Evolutionary conservation across 805 yeast genomes (phyloP).

Genomic region (Torulaspora franciscae): DNA sequence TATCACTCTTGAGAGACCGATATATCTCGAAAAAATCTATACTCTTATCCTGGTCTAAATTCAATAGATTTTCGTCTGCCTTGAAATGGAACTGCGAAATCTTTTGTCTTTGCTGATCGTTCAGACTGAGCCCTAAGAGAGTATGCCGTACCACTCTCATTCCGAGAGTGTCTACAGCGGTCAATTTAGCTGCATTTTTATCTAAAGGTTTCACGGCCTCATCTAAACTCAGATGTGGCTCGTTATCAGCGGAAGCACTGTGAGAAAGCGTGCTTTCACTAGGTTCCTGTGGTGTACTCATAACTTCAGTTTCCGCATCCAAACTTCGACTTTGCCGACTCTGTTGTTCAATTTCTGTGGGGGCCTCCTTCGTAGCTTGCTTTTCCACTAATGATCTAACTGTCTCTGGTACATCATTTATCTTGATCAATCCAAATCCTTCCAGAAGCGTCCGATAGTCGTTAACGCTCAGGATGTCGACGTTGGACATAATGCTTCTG

Average conservation of each 20-base stretch:
- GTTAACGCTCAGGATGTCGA: conserved; percentile 27
- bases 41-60: conserved; percentile 24
- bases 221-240: conserved; percentile 15
- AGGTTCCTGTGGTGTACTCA: not conserved
- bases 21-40: conserved; percentile 67
- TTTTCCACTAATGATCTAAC: conserved; percentile 20
- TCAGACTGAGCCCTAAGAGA: conserved; percentile 46
- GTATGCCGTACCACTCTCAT: conserved; percentile 75
- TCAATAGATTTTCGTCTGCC: conserved; percentile 36
- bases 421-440: conserved; percentile 33
- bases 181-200: conserved; percentile 51
- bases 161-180: conserved; percentile 71
- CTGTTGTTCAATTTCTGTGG: not conserved
- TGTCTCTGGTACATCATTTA: conserved; percentile 26
- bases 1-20: conserved; percentile 45
- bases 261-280: not conserved
- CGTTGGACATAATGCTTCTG: conserved; percentile 21
- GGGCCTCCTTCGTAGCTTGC: not conserved
- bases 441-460: conserved; percentile 38
- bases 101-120: conserved; percentile 28
- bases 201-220: conserved; percentile 41
- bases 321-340: not conserved
- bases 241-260: not conserved
- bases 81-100: conserved; percentile 36
- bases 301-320: not conserved